These are phyloP conservation scores for Tuber melanosporum DNA, from an alignment of 495 filamentous ascomycete species.

Conservation along the genomic window DNA sequence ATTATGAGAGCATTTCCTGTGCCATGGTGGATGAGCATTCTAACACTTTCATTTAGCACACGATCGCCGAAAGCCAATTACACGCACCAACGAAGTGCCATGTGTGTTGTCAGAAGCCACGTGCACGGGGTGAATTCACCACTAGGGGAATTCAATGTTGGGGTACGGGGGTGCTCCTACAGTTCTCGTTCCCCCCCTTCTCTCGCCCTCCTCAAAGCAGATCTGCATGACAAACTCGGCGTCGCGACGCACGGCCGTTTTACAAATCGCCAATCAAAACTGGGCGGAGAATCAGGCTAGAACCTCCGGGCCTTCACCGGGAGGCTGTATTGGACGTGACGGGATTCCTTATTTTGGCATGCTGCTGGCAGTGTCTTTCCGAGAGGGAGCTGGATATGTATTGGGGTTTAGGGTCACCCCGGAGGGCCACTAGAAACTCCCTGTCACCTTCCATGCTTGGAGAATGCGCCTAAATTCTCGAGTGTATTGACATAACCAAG, in stretches of 20 bases:
- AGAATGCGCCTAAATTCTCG: too few species aligned
- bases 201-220: not conserved
- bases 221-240: not conserved
- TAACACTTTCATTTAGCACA: not conserved
- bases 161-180: not conserved
- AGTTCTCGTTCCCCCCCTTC: not conserved
- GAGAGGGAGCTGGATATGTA: not conserved
- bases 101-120: not conserved
- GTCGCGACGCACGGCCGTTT: not conserved
- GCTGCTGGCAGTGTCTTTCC: not conserved
- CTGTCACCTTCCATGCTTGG: too few species aligned
- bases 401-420: not conserved
- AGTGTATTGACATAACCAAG: too few species aligned
- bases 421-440: too few species aligned
- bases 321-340: not conserved
- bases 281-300: not conserved
- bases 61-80: not conserved
- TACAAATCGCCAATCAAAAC: not conserved
- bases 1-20: not conserved
- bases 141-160: not conserved
- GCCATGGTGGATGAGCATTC: not conserved
- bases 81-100: not conserved
- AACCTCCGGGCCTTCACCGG: not conserved
- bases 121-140: not conserved
- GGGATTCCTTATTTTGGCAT: not conserved